These are phyloP conservation scores for Parietaria judaica DNA, from an alignment of 306 rosid genomes.

Conservation along the genomic window DNA sequence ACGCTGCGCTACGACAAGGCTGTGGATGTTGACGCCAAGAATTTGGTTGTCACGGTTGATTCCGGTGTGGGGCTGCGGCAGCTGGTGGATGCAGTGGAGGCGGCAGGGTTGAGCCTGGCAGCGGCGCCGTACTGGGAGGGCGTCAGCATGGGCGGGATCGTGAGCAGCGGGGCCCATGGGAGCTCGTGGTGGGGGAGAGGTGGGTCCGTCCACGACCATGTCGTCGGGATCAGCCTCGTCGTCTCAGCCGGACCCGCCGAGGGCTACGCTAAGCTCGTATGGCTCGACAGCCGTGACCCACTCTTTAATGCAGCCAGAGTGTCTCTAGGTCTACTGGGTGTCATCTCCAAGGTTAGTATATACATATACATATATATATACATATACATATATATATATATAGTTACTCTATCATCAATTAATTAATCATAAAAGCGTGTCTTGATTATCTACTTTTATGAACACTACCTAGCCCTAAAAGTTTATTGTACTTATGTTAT, in stretches of 20 bases:
- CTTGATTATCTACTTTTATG: too few relatives aligned
- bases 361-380: background rate
- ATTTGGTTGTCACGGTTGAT: slow-evolving; percentile 24
- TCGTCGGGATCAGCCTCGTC: slow-evolving; percentile 41
- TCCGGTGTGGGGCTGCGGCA: slow-evolving; percentile 29
- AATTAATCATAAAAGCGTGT: too few relatives aligned
- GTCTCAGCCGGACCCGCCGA: slow-evolving; percentile 46
- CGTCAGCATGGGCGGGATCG: slow-evolving; percentile 33
- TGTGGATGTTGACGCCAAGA: slow-evolving; percentile 17
- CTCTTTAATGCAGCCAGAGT: slow-evolving; percentile 54
- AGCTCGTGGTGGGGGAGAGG: slow-evolving; percentile 66
- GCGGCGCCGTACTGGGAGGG: slow-evolving; percentile 48
- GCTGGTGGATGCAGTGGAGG: slow-evolving; percentile 29
- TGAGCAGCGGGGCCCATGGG: slow-evolving; percentile 42
- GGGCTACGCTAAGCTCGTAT: slow-evolving; percentile 51
- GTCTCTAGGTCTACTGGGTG: slow-evolving; percentile 59
- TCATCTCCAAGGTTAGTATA: slow-evolving; percentile 58
- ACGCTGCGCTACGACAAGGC: slow-evolving; percentile 12
- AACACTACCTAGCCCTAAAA: too few relatives aligned
- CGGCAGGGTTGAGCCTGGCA: slow-evolving; percentile 31
- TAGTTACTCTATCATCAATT: too few relatives aligned
- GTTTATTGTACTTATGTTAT: too few relatives aligned
- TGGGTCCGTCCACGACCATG: slow-evolving; percentile 65
- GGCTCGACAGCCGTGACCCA: slow-evolving; percentile 27
- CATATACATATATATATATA: background rate